A percentile compares a stretch with the other conserved stretches of the same genome.
Conservation (phyloP, 2,329 filamentous ascomycete genomes). For the Pseudonectria foliicola region DNA sequence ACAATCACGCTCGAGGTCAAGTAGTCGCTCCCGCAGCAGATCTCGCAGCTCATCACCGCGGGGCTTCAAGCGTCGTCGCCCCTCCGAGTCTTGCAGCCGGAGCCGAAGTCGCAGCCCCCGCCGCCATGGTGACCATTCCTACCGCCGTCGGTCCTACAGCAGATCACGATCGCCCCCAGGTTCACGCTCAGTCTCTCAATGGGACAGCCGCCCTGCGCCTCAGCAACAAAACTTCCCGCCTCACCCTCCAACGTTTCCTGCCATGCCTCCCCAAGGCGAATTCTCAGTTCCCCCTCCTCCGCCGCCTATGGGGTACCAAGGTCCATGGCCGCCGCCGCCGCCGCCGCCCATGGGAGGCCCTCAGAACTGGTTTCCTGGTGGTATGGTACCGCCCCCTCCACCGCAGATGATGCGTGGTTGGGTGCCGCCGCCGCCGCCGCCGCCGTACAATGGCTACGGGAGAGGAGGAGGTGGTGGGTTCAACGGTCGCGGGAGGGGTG, state of each 20-base stretch:
- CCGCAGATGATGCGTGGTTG: conserved; percentile 21
- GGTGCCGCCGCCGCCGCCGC: conserved; percentile 17
- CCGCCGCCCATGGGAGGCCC: conserved; percentile 20
- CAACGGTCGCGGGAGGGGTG: conserved; percentile 23
- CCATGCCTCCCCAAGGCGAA: conserved; percentile 17
- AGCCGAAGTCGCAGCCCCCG: conserved; percentile 24
- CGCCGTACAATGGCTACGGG: conserved; percentile 16
- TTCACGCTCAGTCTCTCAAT: conserved; percentile 8
- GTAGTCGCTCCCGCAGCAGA: conserved; percentile 20
- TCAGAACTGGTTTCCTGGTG: conserved; percentile 21
- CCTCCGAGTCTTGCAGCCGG: conserved; percentile 24
- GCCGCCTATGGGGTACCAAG: conserved; percentile 32
- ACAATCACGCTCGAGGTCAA: conserved; percentile 27
- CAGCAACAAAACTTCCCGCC: conserved; percentile 14
- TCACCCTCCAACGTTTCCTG: conserved; percentile 13
- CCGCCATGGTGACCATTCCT: conserved; percentile 11
- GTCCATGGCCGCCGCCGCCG: conserved; percentile 35
- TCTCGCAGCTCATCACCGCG: conserved; percentile 27
- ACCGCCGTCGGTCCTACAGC: conserved; percentile 17
- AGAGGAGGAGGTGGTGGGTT: conserved; percentile 19
- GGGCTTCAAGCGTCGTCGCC: conserved; percentile 23
- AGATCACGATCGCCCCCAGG: conserved; percentile 21
- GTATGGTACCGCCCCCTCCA: conserved; percentile 12
- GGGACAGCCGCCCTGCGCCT: conserved; percentile 14
- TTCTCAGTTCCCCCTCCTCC: conserved; percentile 28